Evolutionary conservation across 2,329 filamentous ascomycete species (phyloP).

Genomic region (Dichotomopilus funicola): DNA sequence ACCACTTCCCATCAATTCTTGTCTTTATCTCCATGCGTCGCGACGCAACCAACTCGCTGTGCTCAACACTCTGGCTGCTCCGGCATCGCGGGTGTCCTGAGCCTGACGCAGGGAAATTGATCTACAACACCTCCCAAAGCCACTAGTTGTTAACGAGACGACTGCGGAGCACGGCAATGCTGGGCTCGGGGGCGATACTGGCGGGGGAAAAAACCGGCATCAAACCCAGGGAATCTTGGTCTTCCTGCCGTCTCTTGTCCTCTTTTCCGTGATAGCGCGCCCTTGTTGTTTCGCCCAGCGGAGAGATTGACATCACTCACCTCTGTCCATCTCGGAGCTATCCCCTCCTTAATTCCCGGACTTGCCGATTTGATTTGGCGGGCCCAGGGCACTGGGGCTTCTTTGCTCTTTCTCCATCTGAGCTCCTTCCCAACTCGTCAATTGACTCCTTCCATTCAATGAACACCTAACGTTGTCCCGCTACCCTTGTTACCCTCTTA

Average conservation of each 20-base stretch:
- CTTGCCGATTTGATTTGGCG: conserved; percentile 1
- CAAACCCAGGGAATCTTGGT: neutral
- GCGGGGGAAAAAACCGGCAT: conserved; percentile 1
- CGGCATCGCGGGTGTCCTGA: conserved; percentile 3
- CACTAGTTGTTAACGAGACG: too few relatives aligned
- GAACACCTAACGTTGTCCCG: neutral
- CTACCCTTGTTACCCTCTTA: too few relatives aligned
- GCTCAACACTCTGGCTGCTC: neutral
- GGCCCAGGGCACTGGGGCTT: neutral
- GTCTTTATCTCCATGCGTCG: neutral
- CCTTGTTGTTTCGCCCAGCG: neutral
- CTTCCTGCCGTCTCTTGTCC: neutral
- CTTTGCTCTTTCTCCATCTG: conserved; percentile 3
- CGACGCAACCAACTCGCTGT: neutral
- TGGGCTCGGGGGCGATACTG: neutral
- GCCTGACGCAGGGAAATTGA: neutral
- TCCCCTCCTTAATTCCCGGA: neutral
- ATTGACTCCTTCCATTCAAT: conserved; percentile 6
- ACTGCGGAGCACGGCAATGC: neutral
- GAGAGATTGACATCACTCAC: conserved; percentile 4
- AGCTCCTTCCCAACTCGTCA: conserved; percentile 11
- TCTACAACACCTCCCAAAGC: neutral
- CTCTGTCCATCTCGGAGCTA: neutral
- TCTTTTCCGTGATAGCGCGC: neutral
- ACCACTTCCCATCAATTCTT: neutral